Percentiles rank a stretch among this genome's conserved stretches.
These are phyloP conservation scores for Tolypocladium amazonense DNA, from an alignment of 2,329 filamentous ascomycete species.

Conservation along the genomic window DNA sequence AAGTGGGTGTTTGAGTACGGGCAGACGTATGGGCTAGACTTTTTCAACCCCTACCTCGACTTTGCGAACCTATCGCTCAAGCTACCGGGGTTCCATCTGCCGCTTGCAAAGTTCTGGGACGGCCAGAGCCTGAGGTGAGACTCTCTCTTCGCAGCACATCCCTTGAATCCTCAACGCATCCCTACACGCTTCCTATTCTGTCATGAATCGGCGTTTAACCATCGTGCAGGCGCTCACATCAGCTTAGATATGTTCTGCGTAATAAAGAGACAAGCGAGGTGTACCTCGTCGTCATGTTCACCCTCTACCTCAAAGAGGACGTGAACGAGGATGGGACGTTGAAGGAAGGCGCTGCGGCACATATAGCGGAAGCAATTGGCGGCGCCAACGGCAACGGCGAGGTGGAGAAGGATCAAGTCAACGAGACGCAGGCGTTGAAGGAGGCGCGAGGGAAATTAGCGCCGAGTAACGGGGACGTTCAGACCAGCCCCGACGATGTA, in stretches of 20 bases:
- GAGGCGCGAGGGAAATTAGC: constrained; percentile 26
- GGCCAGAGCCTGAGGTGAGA: constrained; percentile 64
- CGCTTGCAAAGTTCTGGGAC: constrained; percentile 71
- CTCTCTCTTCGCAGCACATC: constrained; percentile 1
- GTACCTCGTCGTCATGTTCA: constrained; percentile 75
- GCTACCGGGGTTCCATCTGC: constrained; percentile 61
- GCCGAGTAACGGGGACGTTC: constrained; percentile 6
- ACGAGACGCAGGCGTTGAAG: constrained; percentile 25
- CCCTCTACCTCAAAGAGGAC: constrained; percentile 59
- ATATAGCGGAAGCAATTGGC: constrained; percentile 4
- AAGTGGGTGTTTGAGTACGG: constrained; percentile 45
- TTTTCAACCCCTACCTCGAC: constrained; percentile 88
- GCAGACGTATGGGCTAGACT: constrained; percentile 47
- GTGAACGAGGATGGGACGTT: constrained; percentile 48
- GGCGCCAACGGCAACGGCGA: not conserved
- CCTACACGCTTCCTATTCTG: not conserved
- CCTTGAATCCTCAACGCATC: not conserved
- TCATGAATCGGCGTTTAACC: constrained; percentile 7
- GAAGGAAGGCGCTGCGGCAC: constrained; percentile 28
- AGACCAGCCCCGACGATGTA: constrained; percentile 30
- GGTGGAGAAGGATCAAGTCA: constrained; percentile 13
- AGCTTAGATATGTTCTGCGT: constrained; percentile 85
- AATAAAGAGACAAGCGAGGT: constrained; percentile 63
- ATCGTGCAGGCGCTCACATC: constrained; percentile 57
- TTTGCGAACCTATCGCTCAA: constrained; percentile 64